These are phyloP conservation scores for Epichloe scottii DNA, from an alignment of 2,329 filamentous ascomycete species.

Conservation along the genomic window DNA sequence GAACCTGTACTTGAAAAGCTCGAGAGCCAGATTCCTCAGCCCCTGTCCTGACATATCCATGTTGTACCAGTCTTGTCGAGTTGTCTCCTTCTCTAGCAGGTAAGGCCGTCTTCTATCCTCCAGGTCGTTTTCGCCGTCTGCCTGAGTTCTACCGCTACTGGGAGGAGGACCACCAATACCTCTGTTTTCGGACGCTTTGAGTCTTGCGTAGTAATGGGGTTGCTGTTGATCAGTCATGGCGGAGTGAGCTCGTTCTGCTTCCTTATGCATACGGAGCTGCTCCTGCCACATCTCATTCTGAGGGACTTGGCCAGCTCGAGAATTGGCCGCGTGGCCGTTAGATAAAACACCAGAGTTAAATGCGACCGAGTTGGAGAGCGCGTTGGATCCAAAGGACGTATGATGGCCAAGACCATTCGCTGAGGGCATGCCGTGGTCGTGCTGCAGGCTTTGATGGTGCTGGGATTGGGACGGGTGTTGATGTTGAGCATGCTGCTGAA, in stretches of 20 bases:
- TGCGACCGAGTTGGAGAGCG: constrained; percentile 51
- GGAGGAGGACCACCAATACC: constrained; percentile 46
- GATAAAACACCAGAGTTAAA: constrained; percentile 42
- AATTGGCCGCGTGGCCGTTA: constrained; percentile 40
- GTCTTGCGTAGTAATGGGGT: constrained; percentile 59
- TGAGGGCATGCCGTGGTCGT: constrained; percentile 42
- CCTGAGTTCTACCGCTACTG: constrained; percentile 33
- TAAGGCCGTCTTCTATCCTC: constrained; percentile 48
- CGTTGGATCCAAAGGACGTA: constrained; percentile 20
- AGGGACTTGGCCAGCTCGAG: constrained; percentile 37
- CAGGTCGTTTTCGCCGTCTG: constrained; percentile 38
- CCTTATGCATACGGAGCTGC: constrained; percentile 70
- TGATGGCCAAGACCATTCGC: constrained; percentile 40
- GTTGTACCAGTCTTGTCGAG: constrained; percentile 79
- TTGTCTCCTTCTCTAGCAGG: constrained; percentile 52
- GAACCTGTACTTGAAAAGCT: constrained; percentile 80
- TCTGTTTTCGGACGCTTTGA: constrained; percentile 58
- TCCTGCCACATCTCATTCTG: constrained; percentile 71
- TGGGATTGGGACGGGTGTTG: constrained; percentile 54
- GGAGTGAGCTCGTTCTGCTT: constrained; percentile 58
- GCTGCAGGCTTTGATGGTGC: constrained; percentile 47
- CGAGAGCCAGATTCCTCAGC: constrained; percentile 64
- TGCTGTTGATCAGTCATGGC: constrained; percentile 57
- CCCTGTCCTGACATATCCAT: constrained; percentile 96
- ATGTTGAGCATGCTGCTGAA: constrained; percentile 47